Conservation (phyloP, 2,329 filamentous ascomycete species). For the Paracoccidioides brasiliensis region DNA sequence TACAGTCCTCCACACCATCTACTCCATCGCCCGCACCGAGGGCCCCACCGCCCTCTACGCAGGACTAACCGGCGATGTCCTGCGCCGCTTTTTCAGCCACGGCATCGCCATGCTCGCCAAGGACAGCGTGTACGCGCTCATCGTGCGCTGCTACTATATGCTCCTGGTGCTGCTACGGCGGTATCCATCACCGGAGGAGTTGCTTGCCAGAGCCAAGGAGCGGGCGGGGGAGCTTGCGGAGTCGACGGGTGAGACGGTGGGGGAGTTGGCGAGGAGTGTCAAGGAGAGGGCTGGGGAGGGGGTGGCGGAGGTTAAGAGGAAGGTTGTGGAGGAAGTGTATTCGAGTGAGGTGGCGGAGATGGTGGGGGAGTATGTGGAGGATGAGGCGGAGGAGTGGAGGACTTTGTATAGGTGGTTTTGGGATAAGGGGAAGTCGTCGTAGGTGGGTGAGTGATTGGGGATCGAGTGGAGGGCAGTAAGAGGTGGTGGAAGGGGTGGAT, state of each 20-base stretch:
- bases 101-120: conserved; percentile 82
- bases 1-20: conserved; percentile 52
- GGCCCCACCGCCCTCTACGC: conserved; percentile 59
- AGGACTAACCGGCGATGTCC: conserved; percentile 60
- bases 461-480: too few relatives aligned
- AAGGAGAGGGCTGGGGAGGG: conserved; percentile 7
- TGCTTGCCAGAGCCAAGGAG: conserved; percentile 27
- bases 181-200: conserved; percentile 29
- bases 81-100: conserved; percentile 75
- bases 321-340: conserved; percentile 15
- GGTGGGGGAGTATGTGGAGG: conserved; percentile 34
- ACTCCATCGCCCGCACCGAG: conserved; percentile 47
- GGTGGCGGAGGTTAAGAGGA: conserved; percentile 7
- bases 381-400: conserved; percentile 29
- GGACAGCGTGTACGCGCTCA: conserved; percentile 57
- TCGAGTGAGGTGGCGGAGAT: conserved; percentile 34
- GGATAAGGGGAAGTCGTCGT: conserved; percentile 23
- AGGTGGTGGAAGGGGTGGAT: too few relatives aligned
- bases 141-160: conserved; percentile 60
- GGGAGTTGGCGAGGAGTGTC: conserved; percentile 13
- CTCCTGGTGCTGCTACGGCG: conserved; percentile 38
- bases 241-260: conserved; percentile 27
- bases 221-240: conserved; percentile 31
- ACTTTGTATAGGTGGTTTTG: conserved; percentile 32
- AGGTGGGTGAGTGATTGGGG: neutral